Evolutionary conservation across 768 basidiomycete species (phyloP), one percentile per base, ranked within the genome.

Genomic region (Mycena vitilis): DNA sequence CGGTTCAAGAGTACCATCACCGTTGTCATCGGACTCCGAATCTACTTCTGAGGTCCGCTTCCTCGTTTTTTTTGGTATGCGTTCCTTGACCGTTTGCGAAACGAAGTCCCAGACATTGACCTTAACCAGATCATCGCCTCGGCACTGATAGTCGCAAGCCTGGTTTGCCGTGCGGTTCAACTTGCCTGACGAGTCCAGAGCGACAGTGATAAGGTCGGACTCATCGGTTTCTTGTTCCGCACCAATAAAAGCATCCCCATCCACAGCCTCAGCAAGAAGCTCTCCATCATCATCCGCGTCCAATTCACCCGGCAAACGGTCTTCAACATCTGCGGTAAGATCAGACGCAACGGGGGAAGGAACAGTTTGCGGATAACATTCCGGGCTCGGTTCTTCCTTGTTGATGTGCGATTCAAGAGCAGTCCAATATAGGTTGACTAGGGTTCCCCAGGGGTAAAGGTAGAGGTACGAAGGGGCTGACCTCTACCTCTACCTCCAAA

Each of bases 351-450:
- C 52, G 15, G 34, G 16, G 6, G 30, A 30, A 2, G 52, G 3
- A 1, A 16, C 18, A 5, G 34, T 37, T 16, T 34, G 18, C 4
- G n/a, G 18, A 20, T 53, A 53, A 20, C 52, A 53, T 11, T 53
- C 30, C 13, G 52, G 52, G n/a, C 52, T 53, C 4, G 52, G 30
- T 5, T 53, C 52, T 18, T 53, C 52, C 12, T 34, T 37, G 15
- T 53, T 36, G 16, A 53, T 53, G 16, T 36, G 34, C 4, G 7
- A 8, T 23, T 68, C 69, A 7, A 73, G 52, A 5, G 37, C 38
- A 3, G 53, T 42, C 71, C 71, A 72, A 25, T 55, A 66, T 2
- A 75, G n/a, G n/a, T n/a, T n/a, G n/a, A n/a, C n/a, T n/a, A n/a
- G n/a, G n/a, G n/a, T n/a, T n/a, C n/a, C n/a, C n/a, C n/a, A n/a